phyloP scores from a whole-genome alignment of 2,329 filamentous ascomycete species.

The Xylariales sp. region DNA sequence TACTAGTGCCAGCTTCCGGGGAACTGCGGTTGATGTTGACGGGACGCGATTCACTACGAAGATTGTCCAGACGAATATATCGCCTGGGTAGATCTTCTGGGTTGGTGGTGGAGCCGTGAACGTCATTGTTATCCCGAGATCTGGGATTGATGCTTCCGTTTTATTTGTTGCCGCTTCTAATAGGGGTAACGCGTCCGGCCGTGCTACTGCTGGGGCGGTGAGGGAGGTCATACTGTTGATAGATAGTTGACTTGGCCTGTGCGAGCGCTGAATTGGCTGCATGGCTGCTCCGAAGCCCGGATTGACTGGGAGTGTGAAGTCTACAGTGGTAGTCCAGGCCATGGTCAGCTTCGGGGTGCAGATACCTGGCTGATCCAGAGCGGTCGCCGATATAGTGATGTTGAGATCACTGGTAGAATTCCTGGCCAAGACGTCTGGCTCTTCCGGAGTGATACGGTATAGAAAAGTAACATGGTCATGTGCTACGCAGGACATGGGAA shows the following conservation, averaged over 20 bases:
- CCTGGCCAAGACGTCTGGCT: slow-evolving; percentile 40
- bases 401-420: slow-evolving; percentile 48
- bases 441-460: slow-evolving; percentile 58
- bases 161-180: slow-evolving; percentile 49
- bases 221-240: slow-evolving; percentile 54
- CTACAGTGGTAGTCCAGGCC: slow-evolving; percentile 63
- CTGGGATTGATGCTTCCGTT: slow-evolving; percentile 44
- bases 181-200: slow-evolving; percentile 56
- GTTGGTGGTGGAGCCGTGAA: slow-evolving; percentile 54
- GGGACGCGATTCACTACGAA: slow-evolving; percentile 69
- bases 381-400: slow-evolving; percentile 57
- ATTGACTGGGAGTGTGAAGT: slow-evolving; percentile 64
- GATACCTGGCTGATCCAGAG: slow-evolving; percentile 47
- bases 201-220: slow-evolving; percentile 50
- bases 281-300: slow-evolving; percentile 55
- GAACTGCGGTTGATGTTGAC: slow-evolving; percentile 29
- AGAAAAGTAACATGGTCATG: slow-evolving; percentile 73
- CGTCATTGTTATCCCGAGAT: slow-evolving; percentile 71
- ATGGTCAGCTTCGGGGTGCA: slow-evolving; percentile 61
- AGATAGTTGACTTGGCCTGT: slow-evolving; percentile 60
- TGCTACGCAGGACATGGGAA: slow-evolving; percentile 59
- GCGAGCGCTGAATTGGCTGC: slow-evolving; percentile 55
- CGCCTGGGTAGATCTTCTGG: slow-evolving; percentile 53
- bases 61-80: slow-evolving; percentile 67
- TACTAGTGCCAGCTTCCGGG: slow-evolving; percentile 66